Evolutionary conservation across 805 yeast species (phyloP), one percentile per base, ranked within the genome.

Genomic region (Brettanomyces anomalus): DNA sequence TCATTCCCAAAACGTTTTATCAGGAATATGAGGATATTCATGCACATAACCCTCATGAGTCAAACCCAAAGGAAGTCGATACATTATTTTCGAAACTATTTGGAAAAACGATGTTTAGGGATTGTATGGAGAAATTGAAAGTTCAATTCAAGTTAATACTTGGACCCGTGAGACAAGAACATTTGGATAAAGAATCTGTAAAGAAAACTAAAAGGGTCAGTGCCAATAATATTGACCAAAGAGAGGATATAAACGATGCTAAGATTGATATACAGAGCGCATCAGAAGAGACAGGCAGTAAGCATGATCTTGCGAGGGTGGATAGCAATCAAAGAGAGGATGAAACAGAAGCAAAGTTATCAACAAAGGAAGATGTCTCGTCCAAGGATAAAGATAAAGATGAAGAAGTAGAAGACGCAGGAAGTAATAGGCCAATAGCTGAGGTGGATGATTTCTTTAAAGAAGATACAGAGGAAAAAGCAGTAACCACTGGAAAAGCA

Each of bases 51-150:
- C 77, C 68, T 45, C 68, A 69, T 56, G 68, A 63, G 37, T 50
- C 53, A 2, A 57, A 68, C 53, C 62, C 74, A 33, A 65, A 64
- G 48, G 61, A 47, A 5, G 41, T 68, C 33, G 77, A 79, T 53
- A 68, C 66, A 43, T 52, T 68, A 37, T 58, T 79, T 42, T 74
- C 81, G 4, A 67, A 55, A 41, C 38, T 74, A 14, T 73, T 71
- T 68, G 74, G 75, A 48, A 62, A 61, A 49, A 66, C 66, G 46
- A 50, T 55, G 7, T 51, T 72, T n/a, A 68, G 66, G 48, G 54
- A 54, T 33, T 36, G 63, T 43, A 50, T 47, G 41, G 52, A 43
- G 34, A 53, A 49, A 43, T 53, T 44, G 18, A 61, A 58, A 33
- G 14, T 33, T 21, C 57, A 57, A 37, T 51, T 60, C 41, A 51